A percentile compares a stretch with the other conserved stretches of the same genome.
These are phyloP conservation scores for Pichia ethanolica DNA, from an alignment of 805 yeast genomes.

Conservation along the genomic window DNA sequence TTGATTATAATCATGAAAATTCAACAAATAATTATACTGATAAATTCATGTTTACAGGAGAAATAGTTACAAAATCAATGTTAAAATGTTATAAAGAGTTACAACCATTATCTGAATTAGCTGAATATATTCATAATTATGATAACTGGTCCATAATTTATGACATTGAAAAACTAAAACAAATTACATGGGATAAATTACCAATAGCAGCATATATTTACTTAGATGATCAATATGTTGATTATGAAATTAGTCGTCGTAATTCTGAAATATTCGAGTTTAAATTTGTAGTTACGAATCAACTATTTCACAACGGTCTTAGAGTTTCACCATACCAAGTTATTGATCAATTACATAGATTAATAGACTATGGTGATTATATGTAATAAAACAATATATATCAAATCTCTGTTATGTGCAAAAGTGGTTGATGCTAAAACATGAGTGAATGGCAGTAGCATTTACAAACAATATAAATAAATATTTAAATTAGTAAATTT, in stretches of 20 bases:
- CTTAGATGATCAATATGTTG: constrained; percentile 45
- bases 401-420: background rate
- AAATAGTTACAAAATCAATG: constrained; percentile 9
- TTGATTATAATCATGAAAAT: background rate
- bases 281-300: constrained; percentile 39
- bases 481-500: too few species aligned
- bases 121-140: constrained; percentile 29
- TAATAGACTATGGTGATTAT: constrained; percentile 30
- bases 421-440: too few species aligned
- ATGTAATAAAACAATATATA: constrained; percentile 1
- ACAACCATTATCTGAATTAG: constrained; percentile 13
- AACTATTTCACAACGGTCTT: constrained; percentile 45
- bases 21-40: background rate
- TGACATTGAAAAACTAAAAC: constrained; percentile 18
- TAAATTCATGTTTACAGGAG: constrained; percentile 17
- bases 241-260: constrained; percentile 31
- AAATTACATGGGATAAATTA: constrained; percentile 10
- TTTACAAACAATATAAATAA: too few species aligned
- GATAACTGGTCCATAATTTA: constrained; percentile 23
- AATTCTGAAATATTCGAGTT: constrained; percentile 19
- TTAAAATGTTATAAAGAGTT: background rate
- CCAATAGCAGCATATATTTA: constrained; percentile 48
- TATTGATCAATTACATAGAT: constrained; percentile 31
- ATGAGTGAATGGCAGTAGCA: too few species aligned
- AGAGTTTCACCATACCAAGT: constrained; percentile 35